A percentile compares a stretch with the other conserved stretches of the same genome.
These are phyloP conservation scores for Coniochaeta sp. DNA, from an alignment of 2,329 filamentous ascomycete genomes.

Conservation along the genomic window DNA sequence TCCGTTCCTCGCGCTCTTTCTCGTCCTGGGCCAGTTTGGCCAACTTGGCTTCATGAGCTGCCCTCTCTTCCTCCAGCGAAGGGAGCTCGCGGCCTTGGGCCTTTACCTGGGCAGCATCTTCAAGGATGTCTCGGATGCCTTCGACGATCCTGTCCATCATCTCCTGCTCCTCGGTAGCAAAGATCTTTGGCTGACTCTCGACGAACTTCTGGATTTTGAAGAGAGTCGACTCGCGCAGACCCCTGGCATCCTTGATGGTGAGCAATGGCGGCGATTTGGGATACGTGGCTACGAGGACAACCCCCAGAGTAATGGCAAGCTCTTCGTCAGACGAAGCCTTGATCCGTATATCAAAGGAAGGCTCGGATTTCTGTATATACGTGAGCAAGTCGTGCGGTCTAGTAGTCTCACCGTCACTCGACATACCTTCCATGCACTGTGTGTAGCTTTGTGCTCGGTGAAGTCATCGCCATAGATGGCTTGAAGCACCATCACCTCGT, in stretches of 20 bases:
- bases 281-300: conserved; percentile 83
- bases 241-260: conserved; percentile 55
- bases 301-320: conserved; percentile 63
- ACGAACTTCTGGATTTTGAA: conserved; percentile 62
- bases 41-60: conserved; percentile 68
- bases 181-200: conserved; percentile 48
- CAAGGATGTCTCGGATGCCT: conserved; percentile 67
- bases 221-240: conserved; percentile 62
- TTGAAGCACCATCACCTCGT: conserved; percentile 78
- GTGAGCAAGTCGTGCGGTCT: conserved; percentile 5
- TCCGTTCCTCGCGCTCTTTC: conserved; percentile 43
- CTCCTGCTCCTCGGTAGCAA: conserved; percentile 44
- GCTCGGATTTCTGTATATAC: conserved; percentile 58
- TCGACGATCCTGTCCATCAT: conserved; percentile 62
- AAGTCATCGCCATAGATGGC: conserved; percentile 91
- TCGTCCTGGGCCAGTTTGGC: conserved; percentile 52
- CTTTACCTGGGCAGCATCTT: conserved; percentile 76
- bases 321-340: conserved; percentile 68
- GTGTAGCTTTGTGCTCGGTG: conserved; percentile 60
- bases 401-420: not conserved
- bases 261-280: conserved; percentile 75
- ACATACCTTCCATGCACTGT: conserved; percentile 77
- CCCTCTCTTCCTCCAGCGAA: conserved; percentile 83
- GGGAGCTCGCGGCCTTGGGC: conserved; percentile 70
- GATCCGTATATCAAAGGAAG: conserved; percentile 73